A percentile compares a stretch with the other conserved stretches of the same genome.
Conservation (phyloP, 768 basidiomycete genomes). For the Hygrocybe punicea region DNA sequence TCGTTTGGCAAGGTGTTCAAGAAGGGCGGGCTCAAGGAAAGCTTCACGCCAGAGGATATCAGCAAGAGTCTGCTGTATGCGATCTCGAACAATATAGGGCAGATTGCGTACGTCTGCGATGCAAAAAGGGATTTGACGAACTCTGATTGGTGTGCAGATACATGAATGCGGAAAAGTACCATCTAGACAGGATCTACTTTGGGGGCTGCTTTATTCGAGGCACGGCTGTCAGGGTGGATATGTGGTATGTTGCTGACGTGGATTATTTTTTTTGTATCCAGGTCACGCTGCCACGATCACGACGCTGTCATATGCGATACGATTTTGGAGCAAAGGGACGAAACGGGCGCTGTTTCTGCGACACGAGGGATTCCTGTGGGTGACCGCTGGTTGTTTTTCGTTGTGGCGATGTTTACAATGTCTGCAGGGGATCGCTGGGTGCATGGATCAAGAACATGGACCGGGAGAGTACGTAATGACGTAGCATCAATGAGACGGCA, state of each 20-base stretch:
- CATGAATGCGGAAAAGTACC: constrained; percentile 99
- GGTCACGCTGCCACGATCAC: constrained; percentile 97
- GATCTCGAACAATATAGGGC: constrained; percentile 97
- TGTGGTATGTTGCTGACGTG: neutral
- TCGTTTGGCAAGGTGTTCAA: constrained; percentile 99
- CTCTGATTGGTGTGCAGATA: constrained; percentile 50
- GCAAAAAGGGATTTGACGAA: neutral
- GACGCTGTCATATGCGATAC: constrained; percentile 96
- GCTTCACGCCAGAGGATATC: constrained; percentile 89
- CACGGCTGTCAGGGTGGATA: constrained; percentile 33
- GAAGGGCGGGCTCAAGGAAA: constrained; percentile 73
- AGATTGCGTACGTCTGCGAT: constrained; percentile 83
- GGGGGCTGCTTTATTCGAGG: constrained; percentile 98
- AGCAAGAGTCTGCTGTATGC: constrained; percentile 92
- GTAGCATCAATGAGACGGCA: neutral
- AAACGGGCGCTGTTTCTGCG: constrained; percentile 95
- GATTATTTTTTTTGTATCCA: constrained; percentile 28
- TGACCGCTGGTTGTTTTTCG: constrained; percentile 19
- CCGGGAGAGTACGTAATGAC: constrained; percentile 29
- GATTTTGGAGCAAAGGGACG: constrained; percentile 98
- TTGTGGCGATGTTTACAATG: no score
- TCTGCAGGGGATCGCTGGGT: constrained; percentile 86
- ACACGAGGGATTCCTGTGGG: constrained; percentile 96
- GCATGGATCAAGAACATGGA: constrained; percentile 96
- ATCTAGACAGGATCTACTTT: constrained; percentile 95